These are phyloP conservation scores for Penicillium soppii DNA, from an alignment of 495 filamentous ascomycete genomes.

Conservation along the genomic window DNA sequence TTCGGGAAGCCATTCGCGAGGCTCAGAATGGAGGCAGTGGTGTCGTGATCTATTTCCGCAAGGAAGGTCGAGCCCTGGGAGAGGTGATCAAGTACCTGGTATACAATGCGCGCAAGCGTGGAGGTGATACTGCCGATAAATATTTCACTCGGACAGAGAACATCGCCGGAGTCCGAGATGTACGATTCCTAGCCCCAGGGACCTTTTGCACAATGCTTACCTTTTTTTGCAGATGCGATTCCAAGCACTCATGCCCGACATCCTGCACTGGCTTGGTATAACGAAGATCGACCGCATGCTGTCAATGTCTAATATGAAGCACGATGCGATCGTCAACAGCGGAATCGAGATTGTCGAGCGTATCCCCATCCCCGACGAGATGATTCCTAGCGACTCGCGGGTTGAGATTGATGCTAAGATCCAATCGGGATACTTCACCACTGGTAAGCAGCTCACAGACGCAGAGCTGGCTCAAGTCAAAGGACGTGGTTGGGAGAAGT, in stretches of 20 bases:
- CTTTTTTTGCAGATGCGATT: constrained; percentile 79
- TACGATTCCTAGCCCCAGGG: constrained; percentile 15
- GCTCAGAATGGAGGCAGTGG: constrained; percentile 93
- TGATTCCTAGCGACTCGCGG: constrained; percentile 92
- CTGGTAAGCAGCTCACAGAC: constrained; percentile 82
- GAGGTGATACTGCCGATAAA: constrained; percentile 86
- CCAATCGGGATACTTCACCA: constrained; percentile 94
- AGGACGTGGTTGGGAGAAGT: constrained; percentile 90
- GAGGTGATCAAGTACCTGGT: constrained; percentile 98
- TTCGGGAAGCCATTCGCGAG: constrained; percentile 94
- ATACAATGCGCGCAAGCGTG: constrained; percentile 86
- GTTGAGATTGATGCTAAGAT: constrained; percentile 99
- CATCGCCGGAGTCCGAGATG: constrained; percentile 87
- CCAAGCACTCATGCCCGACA: constrained; percentile 98
- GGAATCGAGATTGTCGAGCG: constrained; percentile 94
- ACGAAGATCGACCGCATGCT: constrained; percentile 99
- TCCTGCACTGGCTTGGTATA: constrained; percentile 97
- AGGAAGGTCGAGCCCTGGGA: constrained; percentile 93
- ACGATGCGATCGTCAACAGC: constrained; percentile 95
- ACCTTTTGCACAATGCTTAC: not conserved
- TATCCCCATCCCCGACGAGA: constrained; percentile 87
- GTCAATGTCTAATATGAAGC: constrained; percentile 99
- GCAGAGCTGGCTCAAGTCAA: constrained; percentile 82
- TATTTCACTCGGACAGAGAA: constrained; percentile 98
- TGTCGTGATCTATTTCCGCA: constrained; percentile 98